A percentile compares a stretch with the other conserved stretches of the same genome.
These are phyloP conservation scores for Venturia nashicola DNA, from an alignment of 2,329 filamentous ascomycete species.

Conservation along the genomic window DNA sequence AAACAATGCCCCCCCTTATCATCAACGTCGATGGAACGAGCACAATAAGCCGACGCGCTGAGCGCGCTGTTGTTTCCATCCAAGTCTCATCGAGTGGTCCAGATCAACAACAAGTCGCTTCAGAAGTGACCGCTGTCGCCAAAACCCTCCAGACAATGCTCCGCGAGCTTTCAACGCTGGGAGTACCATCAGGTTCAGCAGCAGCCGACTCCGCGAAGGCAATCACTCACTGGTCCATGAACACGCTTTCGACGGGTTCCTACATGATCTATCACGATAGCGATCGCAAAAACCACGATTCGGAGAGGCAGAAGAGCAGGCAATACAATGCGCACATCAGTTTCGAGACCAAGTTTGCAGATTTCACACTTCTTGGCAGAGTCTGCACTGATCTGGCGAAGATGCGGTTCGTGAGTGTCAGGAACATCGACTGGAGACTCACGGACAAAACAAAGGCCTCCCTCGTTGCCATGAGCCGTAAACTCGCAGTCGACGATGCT, in stretches of 20 bases:
- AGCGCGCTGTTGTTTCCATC: background rate
- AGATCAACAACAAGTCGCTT: background rate
- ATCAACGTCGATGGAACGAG: background rate
- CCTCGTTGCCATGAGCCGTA: background rate
- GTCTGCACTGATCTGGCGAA: background rate
- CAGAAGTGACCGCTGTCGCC: background rate
- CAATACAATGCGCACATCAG: constrained; percentile 1
- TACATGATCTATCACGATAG: background rate
- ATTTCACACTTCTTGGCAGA: background rate
- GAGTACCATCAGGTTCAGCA: background rate
- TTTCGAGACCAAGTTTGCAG: background rate
- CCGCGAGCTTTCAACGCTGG: background rate
- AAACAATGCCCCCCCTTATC: background rate
- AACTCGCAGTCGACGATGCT: constrained; percentile 1
- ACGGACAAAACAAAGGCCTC: background rate
- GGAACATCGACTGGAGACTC: constrained; percentile 1
- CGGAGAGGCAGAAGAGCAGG: background rate
- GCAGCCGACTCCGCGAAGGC: background rate
- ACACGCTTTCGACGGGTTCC: background rate
- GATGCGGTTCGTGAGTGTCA: background rate
- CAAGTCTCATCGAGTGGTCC: background rate
- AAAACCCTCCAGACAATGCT: background rate
- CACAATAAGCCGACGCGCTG: background rate
- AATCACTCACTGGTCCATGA: constrained; percentile 3
- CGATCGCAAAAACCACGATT: background rate